Base-by-base conservation (phyloP, 2,329 filamentous ascomycete species). In the Neofusicoccum parvum region DNA sequence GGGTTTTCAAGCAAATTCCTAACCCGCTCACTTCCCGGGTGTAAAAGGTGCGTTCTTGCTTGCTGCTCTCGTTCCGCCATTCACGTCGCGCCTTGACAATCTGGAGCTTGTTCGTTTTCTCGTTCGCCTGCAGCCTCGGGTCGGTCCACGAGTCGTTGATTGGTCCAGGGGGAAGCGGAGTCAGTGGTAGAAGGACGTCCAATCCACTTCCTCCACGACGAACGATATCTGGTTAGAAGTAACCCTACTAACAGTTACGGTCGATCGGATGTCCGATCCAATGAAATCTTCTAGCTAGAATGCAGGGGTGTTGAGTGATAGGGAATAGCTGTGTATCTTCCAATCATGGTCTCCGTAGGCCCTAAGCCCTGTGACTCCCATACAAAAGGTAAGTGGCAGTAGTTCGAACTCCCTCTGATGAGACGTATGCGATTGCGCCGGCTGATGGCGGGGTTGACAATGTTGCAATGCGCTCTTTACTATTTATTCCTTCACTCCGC, bases 61-160 rank as follows among this genome's bases (percentile, higher is more conserved):
- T 83, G 65, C 87, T 88, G 23, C 81, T 80, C 1, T 82, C 83
- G 54, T 81, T 72, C 10, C 78, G 80, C 87, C 88, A 92, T 74
- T 93, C 91, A 32, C 87, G 88, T 14, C 91, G 83, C 34, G 85
- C 85, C 74, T 94, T 91, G 0, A 91, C 76, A 17, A 92, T 87
- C 59, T 85, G 80, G 1, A 90, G 76, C 14, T 81, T 75, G 1
- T 87, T 86, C 0, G 84, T 88, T 11, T 71, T 70, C 66, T 91
- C 87, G 66, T 91, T 86, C 39, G 80, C 81, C 34, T 86, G 83
- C 1, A 93, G 78, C 3, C 84, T 84, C 3, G 93, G 78, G 65
- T 87, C 86, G 0, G 86, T 89, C 90, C 90, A 94, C 2, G 89
- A 85, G 70, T 92, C 88, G 69, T 93, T 90, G 15, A 92, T 87